Base-by-base conservation (phyloP, 2,329 filamentous ascomycete genomes). In the Fusarium zealandicum region DNA sequence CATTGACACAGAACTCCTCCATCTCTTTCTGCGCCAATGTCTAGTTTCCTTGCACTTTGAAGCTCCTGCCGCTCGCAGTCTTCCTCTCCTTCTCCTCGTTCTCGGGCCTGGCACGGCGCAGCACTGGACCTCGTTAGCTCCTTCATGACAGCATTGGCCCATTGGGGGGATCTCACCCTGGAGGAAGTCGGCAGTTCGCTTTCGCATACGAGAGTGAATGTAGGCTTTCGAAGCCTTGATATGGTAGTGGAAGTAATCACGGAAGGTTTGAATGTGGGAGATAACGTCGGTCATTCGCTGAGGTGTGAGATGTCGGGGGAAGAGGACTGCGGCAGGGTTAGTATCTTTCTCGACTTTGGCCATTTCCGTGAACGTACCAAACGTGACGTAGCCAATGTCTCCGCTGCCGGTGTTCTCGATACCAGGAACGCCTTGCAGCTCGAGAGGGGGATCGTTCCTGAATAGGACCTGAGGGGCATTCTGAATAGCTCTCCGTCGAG, bases 171-270 rank as follows among this genome's bases (percentile, higher is more conserved):
- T 66, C 82, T 72, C 80, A 93, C 92, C 91, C 84, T 99, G 96
- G 52, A 99, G 86, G 80, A 99, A 99, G 75, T 99, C 96, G 42
- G 95, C 95, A 9, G 96, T 99, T 74, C 95, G 87, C 80, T 93
- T 91, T 73, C 95, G 88, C 95, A 99, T 99, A 70, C 96, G 87
- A 28, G 93, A 96, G 82, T 99, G 95, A 64, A 99, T 99, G 72
- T 97, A 99, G 46, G 96, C 95, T 82, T 99, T 99, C 59, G 93
- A 97, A 25, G 95, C 96, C 79, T 99, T 99, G 78, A 99, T 99
- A 77, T 99, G 95, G 76, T 99, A 99, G 76, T 99, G 95, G 82
- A 99, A 99, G 77, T 99, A 99, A 73, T 99, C 95, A 65, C 95
- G 90, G 90, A 99, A 99, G 12, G 95, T 99, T 78, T 99, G 96